phyloP scores from a whole-genome alignment of 1,284 basidiomycete species.

The Apiotrichum veenhuisii region DNA sequence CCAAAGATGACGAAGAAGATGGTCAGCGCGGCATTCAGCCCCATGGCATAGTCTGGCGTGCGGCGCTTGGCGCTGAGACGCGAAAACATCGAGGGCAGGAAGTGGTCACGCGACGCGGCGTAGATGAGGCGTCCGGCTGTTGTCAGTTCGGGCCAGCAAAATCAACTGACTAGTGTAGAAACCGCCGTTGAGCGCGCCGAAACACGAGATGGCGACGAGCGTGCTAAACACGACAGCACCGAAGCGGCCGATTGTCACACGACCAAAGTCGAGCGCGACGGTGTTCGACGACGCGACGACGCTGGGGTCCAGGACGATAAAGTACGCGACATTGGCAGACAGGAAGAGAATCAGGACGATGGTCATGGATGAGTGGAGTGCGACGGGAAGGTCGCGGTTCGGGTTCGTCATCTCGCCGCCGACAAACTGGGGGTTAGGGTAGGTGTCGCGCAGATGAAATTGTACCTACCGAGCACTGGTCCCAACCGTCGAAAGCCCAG shows the following conservation, averaged over 20 bases:
- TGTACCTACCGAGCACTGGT: conserved; percentile 45
- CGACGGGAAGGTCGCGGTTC: conserved; percentile 78
- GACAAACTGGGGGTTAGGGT: conserved; percentile 60
- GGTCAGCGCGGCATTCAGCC: conserved; percentile 70
- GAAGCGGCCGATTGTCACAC: conserved; percentile 73
- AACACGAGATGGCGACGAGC: conserved; percentile 88
- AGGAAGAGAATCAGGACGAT: conserved; percentile 66
- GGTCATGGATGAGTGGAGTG: conserved; percentile 82
- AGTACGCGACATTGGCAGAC: conserved; percentile 83
- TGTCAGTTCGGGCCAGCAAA: background rate
- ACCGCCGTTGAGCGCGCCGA: conserved; percentile 83
- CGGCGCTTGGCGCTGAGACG: conserved; percentile 65
- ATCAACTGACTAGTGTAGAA: conserved; percentile 64
- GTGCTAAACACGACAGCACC: conserved; percentile 82
- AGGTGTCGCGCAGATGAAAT: too few relatives aligned
- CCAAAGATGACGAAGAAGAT: conserved; percentile 74
- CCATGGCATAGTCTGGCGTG: conserved; percentile 81
- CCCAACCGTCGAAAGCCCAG: conserved; percentile 94
- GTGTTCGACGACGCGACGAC: conserved; percentile 63
- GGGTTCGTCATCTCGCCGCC: conserved; percentile 86
- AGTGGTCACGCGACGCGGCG: conserved; percentile 81
- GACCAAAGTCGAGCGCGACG: conserved; percentile 90
- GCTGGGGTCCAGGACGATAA: conserved; percentile 82
- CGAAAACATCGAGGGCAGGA: conserved; percentile 77
- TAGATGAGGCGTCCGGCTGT: conserved; percentile 70